Evolutionary conservation across 2,329 filamentous ascomycete species (phyloP).

Genomic region (Ophiostoma australiae): DNA sequence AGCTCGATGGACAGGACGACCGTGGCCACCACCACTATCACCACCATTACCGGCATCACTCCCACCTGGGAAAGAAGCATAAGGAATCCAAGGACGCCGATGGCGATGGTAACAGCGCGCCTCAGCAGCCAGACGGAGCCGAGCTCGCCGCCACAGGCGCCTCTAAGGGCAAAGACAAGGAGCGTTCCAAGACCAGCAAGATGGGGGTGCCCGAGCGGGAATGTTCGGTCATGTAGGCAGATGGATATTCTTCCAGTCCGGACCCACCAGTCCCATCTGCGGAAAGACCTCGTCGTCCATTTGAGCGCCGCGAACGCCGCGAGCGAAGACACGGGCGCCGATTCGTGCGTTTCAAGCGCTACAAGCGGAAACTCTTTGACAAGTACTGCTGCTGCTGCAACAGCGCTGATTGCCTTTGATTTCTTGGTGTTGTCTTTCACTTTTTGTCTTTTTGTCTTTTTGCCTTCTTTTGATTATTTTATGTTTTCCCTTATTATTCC

Average conservation of each 20-base stretch:
- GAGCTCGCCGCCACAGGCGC: background rate
- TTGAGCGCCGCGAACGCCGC: background rate
- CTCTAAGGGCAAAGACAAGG: slow-evolving; percentile 28
- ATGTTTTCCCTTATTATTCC: background rate
- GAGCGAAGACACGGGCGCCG: background rate
- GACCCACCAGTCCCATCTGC: background rate
- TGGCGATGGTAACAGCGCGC: background rate
- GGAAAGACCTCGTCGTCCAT: background rate
- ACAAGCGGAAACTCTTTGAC: background rate
- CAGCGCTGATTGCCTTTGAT: background rate
- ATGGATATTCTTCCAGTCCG: background rate
- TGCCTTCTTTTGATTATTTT: background rate
- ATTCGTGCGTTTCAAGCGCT: slow-evolving; percentile 5
- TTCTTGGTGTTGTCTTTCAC: background rate
- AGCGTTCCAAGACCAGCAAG: slow-evolving; percentile 27
- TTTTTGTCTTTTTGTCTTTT: background rate
- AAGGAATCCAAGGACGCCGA: slow-evolving; percentile 20
- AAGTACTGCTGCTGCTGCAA: background rate
- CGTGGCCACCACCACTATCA: slow-evolving; percentile 24
- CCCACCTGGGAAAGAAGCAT: slow-evolving; percentile 23
- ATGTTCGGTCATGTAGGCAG: slow-evolving; percentile 33
- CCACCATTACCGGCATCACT: slow-evolving; percentile 27
- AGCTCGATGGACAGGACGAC: slow-evolving; percentile 17
- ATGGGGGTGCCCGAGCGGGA: slow-evolving; percentile 33
- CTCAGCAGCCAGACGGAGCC: background rate